Conservation (phyloP, 176 grass and related monocot genomes). For the Bromus sterilis region DNA sequence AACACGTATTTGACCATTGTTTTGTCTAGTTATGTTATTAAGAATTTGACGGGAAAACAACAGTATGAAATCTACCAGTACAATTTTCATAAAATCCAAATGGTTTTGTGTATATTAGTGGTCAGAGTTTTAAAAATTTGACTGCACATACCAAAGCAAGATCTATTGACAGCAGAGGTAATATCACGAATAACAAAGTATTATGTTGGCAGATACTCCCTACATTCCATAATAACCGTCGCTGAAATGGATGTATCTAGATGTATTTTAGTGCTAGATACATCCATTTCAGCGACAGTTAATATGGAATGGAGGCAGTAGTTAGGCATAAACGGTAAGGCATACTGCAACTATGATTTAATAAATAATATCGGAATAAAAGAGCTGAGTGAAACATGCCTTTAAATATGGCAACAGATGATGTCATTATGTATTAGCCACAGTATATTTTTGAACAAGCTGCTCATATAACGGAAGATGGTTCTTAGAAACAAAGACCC, state of each 20-base stretch:
- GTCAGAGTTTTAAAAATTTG: neutral
- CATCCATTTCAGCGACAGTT: no score
- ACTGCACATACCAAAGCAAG: neutral
- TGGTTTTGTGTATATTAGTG: neutral
- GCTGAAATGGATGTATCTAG: no score
- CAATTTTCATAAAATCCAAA: neutral
- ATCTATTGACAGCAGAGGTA: neutral
- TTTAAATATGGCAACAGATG: conserved; percentile 12
- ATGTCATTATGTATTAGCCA: conserved; percentile 30
- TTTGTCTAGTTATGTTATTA: neutral
- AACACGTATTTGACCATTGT: neutral
- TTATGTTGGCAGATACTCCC: neutral
- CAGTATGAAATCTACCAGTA: neutral
- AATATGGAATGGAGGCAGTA: no score
- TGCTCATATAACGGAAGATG: conserved; percentile 73
- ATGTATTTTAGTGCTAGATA: no score
- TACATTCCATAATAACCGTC: no score
- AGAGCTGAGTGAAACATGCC: neutral
- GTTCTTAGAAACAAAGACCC: conserved; percentile 79
- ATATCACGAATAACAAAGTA: neutral
- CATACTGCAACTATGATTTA: neutral
- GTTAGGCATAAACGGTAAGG: neutral
- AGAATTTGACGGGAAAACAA: neutral
- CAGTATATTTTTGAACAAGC: conserved; percentile 46
- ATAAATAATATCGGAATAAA: conserved; percentile 10